Evolutionary conservation across 768 basidiomycete genomes (phyloP).

Genomic region (Mycena amicta): DNA sequence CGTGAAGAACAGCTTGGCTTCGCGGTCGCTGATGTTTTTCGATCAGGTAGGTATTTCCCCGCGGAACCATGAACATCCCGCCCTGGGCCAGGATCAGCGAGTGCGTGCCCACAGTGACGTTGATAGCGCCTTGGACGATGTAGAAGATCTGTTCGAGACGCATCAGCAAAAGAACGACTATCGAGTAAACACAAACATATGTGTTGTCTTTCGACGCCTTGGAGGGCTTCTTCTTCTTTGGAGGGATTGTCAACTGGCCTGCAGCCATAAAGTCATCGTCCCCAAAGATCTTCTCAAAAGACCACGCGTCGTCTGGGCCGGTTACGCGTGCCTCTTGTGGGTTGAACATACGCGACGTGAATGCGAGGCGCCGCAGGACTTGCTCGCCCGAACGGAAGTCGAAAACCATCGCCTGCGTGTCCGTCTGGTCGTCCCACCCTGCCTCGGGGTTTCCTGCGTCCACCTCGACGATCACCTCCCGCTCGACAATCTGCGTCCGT

Average conservation of each 20-base stretch:
- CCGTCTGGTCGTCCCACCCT: constrained; percentile 87
- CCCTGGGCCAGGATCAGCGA: constrained; percentile 78
- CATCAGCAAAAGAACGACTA: neutral
- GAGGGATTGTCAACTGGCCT: constrained; percentile 83
- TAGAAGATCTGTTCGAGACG: constrained; percentile 46
- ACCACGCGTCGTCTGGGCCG: constrained; percentile 52
- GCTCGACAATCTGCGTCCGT: constrained; percentile 5
- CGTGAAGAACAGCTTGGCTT: constrained; percentile 87
- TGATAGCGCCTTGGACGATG: constrained; percentile 87
- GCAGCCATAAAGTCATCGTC: constrained; percentile 92
- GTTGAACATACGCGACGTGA: constrained; percentile 71
- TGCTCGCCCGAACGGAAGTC: constrained; percentile 66
- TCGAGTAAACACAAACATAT: constrained; percentile 59
- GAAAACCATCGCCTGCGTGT: constrained; percentile 63
- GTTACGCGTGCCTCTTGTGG: constrained; percentile 58
- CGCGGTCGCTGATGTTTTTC: constrained; percentile 82
- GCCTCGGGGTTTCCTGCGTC: constrained; percentile 55
- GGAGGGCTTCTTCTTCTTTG: constrained; percentile 76
- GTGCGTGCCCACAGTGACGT: constrained; percentile 80
- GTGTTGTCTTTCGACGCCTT: constrained; percentile 94
- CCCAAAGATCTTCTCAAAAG: constrained; percentile 89
- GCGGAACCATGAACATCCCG: constrained; percentile 87
- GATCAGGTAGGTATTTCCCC: constrained; percentile 91
- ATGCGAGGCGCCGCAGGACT: constrained; percentile 79
- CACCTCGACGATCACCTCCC: constrained; percentile 41